Evolutionary conservation across 139 green algal species (phyloP), one percentile per base, ranked within the genome.

Genomic region (Picochlorum sp.): DNA sequence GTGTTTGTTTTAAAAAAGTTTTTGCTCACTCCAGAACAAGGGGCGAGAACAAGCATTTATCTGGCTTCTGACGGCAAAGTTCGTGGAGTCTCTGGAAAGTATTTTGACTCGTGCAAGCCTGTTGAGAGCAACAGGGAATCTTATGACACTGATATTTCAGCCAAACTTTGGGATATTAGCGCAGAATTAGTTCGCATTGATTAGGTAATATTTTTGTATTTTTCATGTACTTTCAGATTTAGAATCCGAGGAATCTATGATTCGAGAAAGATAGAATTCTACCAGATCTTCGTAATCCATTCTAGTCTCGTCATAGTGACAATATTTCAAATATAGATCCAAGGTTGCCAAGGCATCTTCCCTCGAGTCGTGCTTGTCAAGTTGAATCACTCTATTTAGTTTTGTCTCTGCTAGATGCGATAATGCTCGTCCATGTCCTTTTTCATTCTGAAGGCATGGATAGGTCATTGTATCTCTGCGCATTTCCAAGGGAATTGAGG

Each of bases 41-140:
- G 86, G 30, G 86, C 86, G 13, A 40, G 68, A 41, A 95, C 87
- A 20, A 81, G 63, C 56, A 84, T 94, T 55, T 81, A 86, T 67
- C 50, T 90, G n/a, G 80, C 81, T 7, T 68, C 64, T n/a, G 79
- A 59, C 2, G 67, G 76, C 1, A 65, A 81, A 14, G 73, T 89
- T 3, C 70, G 75, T 54, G 78, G 74, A 16, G 67, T 90, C 22
- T 83, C 61, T 29, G 68, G 65, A 31, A 87, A 90, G 66, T 94
- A 94, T 72, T 91, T 49, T 33, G 41, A 56, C 28, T 61, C 81
- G 64, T 85, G 68, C 71, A 77, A 75, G 40, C 58, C 60, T 30
- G 16, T 61, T 12, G 55, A 33, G 36, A 65, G 62, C 37, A 67
- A 36, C 33, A 45, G 32, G 20, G 49, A 69, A 26, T 37, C 33